These are phyloP conservation scores for Coniochaeta sp. DNA, from an alignment of 2,329 filamentous ascomycete genomes.

Conservation along the genomic window DNA sequence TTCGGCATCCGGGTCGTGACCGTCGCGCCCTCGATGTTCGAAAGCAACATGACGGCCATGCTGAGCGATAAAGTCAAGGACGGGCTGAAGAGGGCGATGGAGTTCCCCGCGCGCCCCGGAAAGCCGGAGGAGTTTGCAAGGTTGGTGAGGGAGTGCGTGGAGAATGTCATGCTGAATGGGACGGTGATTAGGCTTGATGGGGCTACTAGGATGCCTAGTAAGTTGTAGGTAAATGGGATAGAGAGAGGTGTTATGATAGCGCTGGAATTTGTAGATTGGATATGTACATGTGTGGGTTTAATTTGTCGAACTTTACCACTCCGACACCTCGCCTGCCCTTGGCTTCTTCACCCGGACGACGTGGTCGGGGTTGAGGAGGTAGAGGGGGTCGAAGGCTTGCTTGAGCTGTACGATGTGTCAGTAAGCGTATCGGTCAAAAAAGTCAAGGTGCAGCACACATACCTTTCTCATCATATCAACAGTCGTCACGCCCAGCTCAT, in stretches of 20 bases:
- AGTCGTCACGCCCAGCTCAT: constrained; percentile 67
- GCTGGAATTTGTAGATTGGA: not conserved
- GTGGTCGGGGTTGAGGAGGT: constrained; percentile 63
- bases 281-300: too few species aligned
- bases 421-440: not conserved
- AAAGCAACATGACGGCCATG: constrained; percentile 66
- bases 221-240: too few species aligned
- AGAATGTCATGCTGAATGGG: constrained; percentile 73
- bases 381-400: constrained; percentile 70
- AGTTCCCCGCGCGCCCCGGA: constrained; percentile 65
- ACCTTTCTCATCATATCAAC: constrained; percentile 81
- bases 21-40: constrained; percentile 69
- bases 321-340: constrained; percentile 36
- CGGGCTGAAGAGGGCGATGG: constrained; percentile 61
- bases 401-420: constrained; percentile 53
- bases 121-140: constrained; percentile 63
- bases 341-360: constrained; percentile 55
- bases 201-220: constrained; percentile 68
- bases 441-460: constrained; percentile 17
- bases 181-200: constrained; percentile 69
- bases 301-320: constrained; percentile 26
- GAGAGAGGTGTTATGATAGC: not conserved
- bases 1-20: constrained; percentile 70
- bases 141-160: constrained; percentile 59
- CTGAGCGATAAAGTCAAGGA: constrained; percentile 64